Base-by-base conservation (phyloP, 106 monocot genomes). In the Chionographis japonica region DNA sequence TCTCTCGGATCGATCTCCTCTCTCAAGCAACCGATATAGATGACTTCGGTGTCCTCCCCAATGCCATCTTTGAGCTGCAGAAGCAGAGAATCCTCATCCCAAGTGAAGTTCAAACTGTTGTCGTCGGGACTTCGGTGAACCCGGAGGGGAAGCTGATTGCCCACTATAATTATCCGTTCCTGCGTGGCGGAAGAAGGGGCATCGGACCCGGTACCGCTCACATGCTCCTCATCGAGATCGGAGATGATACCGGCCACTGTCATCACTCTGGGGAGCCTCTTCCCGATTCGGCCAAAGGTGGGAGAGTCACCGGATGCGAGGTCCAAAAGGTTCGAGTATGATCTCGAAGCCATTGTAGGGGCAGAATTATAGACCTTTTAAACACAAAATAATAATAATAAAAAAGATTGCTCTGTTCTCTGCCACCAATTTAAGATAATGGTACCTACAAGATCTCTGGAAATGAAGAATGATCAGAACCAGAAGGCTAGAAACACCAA, bases 11-110 rank as follows among this genome's bases (percentile, higher is more conserved):
- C 83, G 5, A 83, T 79, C 49, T 83, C 78, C 35, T 78, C 78
- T 75, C 52, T 74, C 50, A 83, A 46, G 78, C 78, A 78, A 58
- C 83, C 83, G 35, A 83, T 64, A 41, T 83, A 79, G 40, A 83
- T 49, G 4, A 79, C 83, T 37, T 83, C 83, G 6, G 9, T 27
- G 52, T 84, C 79, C 4, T 84, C 83, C 19, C 79, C 79, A 6
- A 84, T 62, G 11, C 83, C 83, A 54, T 79, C 83, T 60, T 84
- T 84, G 50, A 79, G 78, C 27, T 84, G 83, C 16, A 84, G 61
- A 6, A 84, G 72, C 36, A 84, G 66, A 14, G 83, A 84, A 56
- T 84, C 79, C 56, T 79, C 83, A 50, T 84, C 83, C 83, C 83
- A 84, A 63, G 67, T 79, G 61, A 84, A 84, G 72, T 72, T 52